Percentiles rank a stretch among this genome's conserved stretches.
Evolutionary conservation across 768 basidiomycete species (phyloP).

Genomic region (Agrocybe praecox): DNA sequence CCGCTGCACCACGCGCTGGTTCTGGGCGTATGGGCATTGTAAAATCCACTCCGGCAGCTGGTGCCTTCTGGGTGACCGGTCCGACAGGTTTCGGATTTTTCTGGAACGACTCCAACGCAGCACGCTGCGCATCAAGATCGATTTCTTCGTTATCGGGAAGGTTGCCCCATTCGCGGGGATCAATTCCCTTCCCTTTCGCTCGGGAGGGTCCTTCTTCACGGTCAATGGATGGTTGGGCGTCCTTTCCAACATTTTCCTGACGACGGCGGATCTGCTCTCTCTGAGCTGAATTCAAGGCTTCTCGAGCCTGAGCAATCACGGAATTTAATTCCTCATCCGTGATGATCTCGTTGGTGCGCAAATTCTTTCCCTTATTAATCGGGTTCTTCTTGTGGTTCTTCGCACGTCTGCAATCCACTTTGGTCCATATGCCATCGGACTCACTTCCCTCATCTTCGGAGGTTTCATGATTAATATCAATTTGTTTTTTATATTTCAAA

Average conservation of each 20-base stretch:
- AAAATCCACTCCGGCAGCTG: too few species aligned
- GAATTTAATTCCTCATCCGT: neutral
- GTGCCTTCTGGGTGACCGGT: too few species aligned
- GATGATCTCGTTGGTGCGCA: neutral
- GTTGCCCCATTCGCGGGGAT: neutral
- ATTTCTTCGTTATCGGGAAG: neutral
- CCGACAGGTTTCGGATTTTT: too few species aligned
- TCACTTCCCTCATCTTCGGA: too few species aligned
- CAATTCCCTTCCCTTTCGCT: neutral
- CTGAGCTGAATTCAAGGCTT: neutral
- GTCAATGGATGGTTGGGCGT: neutral
- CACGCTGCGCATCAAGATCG: neutral
- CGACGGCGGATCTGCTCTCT: neutral
- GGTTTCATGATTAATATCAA: too few species aligned
- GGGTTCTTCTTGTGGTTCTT: neutral
- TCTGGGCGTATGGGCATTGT: too few species aligned
- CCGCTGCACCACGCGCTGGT: too few species aligned
- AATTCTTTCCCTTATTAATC: neutral
- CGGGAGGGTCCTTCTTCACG: neutral
- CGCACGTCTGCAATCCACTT: neutral
- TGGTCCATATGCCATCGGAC: neutral
- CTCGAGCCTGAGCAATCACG: neutral
- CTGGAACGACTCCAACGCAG: conserved; percentile 23
- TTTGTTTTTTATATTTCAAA: too few species aligned
- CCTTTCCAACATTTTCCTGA: neutral